Evolutionary conservation across 768 basidiomycete genomes (phyloP).

Genomic region (Cubamyces sp.): DNA sequence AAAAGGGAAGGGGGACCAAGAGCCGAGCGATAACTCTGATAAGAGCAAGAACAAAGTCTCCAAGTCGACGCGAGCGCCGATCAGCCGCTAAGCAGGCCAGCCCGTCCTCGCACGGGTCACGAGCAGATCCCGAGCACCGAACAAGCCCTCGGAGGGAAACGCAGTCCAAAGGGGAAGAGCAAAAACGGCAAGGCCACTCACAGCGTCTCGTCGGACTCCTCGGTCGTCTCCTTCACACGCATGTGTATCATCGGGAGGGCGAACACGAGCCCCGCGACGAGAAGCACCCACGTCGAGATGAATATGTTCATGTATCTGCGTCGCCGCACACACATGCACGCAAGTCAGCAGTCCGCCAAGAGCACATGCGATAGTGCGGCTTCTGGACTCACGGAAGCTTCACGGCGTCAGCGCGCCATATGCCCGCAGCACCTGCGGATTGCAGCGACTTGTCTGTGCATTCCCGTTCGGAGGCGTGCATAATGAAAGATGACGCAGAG

Average conservation of each 20-base stretch:
- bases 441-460: conserved; percentile 68
- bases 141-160: background rate
- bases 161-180: background rate
- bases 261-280: conserved; percentile 63
- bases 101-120: too few relatives aligned
- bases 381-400: conserved; percentile 55
- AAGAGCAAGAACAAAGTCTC: background rate
- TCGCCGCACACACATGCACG: background rate
- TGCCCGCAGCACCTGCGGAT: conserved; percentile 73
- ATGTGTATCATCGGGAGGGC: conserved; percentile 77
- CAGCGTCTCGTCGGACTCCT: conserved; percentile 33
- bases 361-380: background rate
- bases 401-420: conserved; percentile 73
- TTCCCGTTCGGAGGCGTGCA: background rate
- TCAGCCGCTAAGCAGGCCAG: too few relatives aligned
- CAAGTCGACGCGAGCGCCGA: too few relatives aligned
- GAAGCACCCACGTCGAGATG: conserved; percentile 73
- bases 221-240: conserved; percentile 66
- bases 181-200: conserved; percentile 6
- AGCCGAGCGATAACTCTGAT: conserved; percentile 1
- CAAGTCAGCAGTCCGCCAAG: conserved; percentile 5
- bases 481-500: background rate
- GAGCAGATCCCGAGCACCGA: background rate
- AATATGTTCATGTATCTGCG: conserved; percentile 69
- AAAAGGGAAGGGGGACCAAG: background rate